Evolutionary conservation across 805 yeast species (phyloP).

Genomic region (Saccharomycopsis capsularis): DNA sequence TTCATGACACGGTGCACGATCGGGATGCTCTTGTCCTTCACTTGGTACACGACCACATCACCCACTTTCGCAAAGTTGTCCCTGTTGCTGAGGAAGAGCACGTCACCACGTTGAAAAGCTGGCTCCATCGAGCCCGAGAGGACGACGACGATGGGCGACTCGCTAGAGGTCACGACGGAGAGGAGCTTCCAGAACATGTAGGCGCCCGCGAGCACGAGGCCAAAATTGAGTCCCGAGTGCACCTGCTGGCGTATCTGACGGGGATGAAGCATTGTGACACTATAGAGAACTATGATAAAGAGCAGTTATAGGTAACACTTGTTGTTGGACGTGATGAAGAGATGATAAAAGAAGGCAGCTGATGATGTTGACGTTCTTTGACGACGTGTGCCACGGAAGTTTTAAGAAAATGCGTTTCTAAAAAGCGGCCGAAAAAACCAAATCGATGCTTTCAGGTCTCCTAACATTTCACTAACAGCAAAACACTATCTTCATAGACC

Average conservation of each 20-base stretch:
- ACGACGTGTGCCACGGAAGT: too few species aligned
- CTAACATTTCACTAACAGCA: too few species aligned
- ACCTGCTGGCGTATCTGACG: constrained; percentile 22
- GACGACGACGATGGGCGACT: constrained; percentile 94
- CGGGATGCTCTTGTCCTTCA: constrained; percentile 76
- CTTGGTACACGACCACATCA: constrained; percentile 89
- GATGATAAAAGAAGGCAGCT: too few species aligned
- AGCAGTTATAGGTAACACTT: too few species aligned
- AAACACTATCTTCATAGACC: too few species aligned
- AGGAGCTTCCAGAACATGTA: constrained; percentile 88
- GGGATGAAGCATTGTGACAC: constrained; percentile 15
- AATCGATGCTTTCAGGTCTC: too few species aligned
- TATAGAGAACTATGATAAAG: too few species aligned
- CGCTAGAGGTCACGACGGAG: constrained; percentile 67
- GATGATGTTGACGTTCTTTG: too few species aligned
- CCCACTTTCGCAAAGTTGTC: constrained; percentile 65
- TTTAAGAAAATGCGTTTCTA: too few species aligned
- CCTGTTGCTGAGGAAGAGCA: constrained; percentile 86
- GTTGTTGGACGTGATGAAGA: too few species aligned
- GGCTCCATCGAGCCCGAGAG: constrained; percentile 99
- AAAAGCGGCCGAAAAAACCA: too few species aligned
- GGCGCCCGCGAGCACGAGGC: constrained; percentile 80
- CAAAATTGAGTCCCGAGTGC: constrained; percentile 45
- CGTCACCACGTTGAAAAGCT: constrained; percentile 97
- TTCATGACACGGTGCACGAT: constrained; percentile 93